A percentile compares a stretch with the other conserved stretches of the same genome.
phyloP scores from a whole-genome alignment of 352 stramenopile genomes.

The Phytophthora sp. region DNA sequence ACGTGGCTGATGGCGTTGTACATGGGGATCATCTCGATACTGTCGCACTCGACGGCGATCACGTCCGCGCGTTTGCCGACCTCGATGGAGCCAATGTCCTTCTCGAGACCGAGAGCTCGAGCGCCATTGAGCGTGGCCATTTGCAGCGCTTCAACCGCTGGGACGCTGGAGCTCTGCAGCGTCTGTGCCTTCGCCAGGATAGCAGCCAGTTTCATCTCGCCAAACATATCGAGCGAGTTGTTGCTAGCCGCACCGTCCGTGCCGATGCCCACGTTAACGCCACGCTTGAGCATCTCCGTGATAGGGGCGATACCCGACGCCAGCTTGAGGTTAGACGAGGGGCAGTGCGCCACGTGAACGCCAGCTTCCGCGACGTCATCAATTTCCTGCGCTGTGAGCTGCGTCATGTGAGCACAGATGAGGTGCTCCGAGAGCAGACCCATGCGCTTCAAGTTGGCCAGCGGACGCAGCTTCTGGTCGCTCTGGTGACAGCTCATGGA shows the following conservation, averaged over 20 bases:
- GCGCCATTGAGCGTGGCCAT: conserved; percentile 93
- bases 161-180: conserved; percentile 65
- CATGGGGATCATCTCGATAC: conserved; percentile 89
- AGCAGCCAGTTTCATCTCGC: conserved; percentile 88
- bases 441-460: conserved; percentile 84
- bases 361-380: conserved; percentile 55
- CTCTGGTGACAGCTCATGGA: conserved; percentile 87
- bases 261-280: conserved; percentile 88
- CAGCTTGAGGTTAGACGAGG: conserved; percentile 91
- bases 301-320: conserved; percentile 86
- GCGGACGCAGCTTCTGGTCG: conserved; percentile 70
- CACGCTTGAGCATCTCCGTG: conserved; percentile 69
- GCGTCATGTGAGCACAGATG: conserved; percentile 86
- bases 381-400: conserved; percentile 88
- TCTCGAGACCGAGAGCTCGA: conserved; percentile 80
- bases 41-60: conserved; percentile 80
- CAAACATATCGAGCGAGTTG: conserved; percentile 91
- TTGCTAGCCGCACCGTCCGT: conserved; percentile 89
- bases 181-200: conserved; percentile 86
- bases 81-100: conserved; percentile 86
- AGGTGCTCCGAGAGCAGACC: conserved; percentile 73
- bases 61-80: conserved; percentile 87
- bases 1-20: conserved; percentile 89
- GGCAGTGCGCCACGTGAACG: conserved; percentile 86
- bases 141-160: conserved; percentile 63